Base-by-base conservation (phyloP, 2,329 filamentous ascomycete species). In the Diplocarpon mali region DNA sequence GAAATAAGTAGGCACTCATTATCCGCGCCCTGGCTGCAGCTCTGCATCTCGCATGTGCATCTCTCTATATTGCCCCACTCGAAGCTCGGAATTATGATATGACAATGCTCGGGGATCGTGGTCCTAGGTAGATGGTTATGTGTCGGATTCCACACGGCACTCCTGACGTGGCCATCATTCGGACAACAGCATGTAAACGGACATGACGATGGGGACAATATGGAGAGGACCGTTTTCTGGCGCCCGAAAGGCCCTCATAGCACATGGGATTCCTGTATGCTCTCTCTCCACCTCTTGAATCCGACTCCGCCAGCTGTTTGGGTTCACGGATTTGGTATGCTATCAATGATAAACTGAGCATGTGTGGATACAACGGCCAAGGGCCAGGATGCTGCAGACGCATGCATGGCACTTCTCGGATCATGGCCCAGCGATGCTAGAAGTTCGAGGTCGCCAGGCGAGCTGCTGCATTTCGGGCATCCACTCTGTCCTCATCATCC, bases 401-500 rank as follows among this genome's bases (percentile, higher is more conserved):
- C 7, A 24, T 24, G 20, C 20, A 24, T 24, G 7, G 20, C 20
- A 24, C 20, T 4, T 24, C n/a, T 42, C 35, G 29, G 30, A 41
- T 42, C 32, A 40, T 32, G n/a, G 36, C 40, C n/a, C 20, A 31
- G 12, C 17, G 13, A 13, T 27, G 31, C 42, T 48, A 48, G 46
- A 48, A 48, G 14, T 38, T 41, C 27, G 43, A 46, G 36, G 44
- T 45, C 7, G 47, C 47, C 16, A 49, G 47, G 28, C 41, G 44
- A 29, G 38, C 41, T 11, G 47, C 47, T 37, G 92, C 92, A 67
- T 96, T 98, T 64, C 85, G 79, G 35, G 92, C 92, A 72, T 98
- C 92, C 48, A 98, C 80, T 44, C 89, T 76, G 65, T 98, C 92
- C 58, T 95, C 88, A 58, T 95, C 85, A 53, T 88, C 90, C 59